These are phyloP conservation scores for Isoetes taiwanensis DNA, from an alignment of 75 land plant genomes.

Conservation along the genomic window DNA sequence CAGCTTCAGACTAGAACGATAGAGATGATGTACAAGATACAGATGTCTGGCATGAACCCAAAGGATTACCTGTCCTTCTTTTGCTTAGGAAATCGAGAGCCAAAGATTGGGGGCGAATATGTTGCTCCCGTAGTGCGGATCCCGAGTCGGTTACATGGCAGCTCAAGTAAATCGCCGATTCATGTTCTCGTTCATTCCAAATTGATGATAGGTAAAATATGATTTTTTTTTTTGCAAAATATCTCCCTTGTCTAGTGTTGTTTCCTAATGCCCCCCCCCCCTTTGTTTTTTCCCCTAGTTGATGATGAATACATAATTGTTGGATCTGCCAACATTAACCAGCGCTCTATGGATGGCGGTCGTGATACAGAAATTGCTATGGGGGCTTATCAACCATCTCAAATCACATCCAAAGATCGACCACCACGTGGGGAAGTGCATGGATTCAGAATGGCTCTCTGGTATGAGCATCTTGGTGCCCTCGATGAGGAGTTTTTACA, in stretches of 20 bases:
- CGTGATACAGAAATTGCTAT: background rate
- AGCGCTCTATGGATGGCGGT: slow-evolving; percentile 3
- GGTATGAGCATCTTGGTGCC: background rate
- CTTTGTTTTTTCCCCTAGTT: background rate
- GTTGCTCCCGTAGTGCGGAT: background rate
- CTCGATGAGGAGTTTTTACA: background rate
- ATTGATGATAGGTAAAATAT: background rate
- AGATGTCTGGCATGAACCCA: background rate
- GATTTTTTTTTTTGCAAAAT: no score
- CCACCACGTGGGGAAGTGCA: background rate
- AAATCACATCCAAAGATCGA: background rate
- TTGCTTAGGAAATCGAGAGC: background rate
- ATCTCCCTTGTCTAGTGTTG: no score
- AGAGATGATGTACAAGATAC: slow-evolving; percentile 2
- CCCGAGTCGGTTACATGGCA: background rate
- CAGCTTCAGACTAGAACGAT: background rate
- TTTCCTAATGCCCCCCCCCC: no score
- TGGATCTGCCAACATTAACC: slow-evolving; percentile 5
- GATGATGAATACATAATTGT: slow-evolving; percentile 7
- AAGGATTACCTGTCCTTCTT: background rate
- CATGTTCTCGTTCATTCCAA: slow-evolving; percentile 4
- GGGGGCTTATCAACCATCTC: slow-evolving; percentile 3
- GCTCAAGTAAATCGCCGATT: slow-evolving; percentile 2
- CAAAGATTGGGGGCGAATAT: background rate
- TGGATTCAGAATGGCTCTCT: background rate